Conservation (phyloP, 257 asterid species). For the Ophiorrhiza pumila region DNA sequence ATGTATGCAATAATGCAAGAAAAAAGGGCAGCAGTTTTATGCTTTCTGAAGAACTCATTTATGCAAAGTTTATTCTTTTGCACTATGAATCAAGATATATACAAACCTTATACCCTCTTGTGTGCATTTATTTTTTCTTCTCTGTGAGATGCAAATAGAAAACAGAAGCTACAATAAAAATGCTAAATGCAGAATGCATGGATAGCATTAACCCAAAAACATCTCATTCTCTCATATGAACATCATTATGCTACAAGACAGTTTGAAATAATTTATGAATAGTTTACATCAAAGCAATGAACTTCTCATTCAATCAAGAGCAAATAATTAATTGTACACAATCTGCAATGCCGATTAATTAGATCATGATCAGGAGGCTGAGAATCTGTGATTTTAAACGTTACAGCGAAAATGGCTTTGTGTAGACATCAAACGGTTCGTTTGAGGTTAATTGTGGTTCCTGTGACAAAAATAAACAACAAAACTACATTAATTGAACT, state of each 20-base stretch:
- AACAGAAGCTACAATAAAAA: no score
- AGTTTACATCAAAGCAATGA: slow-evolving; percentile 2
- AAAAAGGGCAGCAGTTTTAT: no score
- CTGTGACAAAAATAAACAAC: slow-evolving; percentile 35
- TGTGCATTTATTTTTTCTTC: no score
- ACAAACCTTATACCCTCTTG: no score
- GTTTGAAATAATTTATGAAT: neutral
- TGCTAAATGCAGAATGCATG: neutral
- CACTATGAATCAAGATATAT: no score
- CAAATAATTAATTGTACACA: slow-evolving; percentile 12
- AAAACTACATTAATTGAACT: neutral
- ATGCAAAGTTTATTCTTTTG: no score
- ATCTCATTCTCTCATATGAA: neutral
- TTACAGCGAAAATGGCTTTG: slow-evolving; percentile 72
- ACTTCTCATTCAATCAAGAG: slow-evolving; percentile 1
- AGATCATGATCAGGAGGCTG: neutral
- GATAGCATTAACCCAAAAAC: neutral
- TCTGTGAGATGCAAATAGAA: no score
- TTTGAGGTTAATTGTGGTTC: slow-evolving; percentile 76
- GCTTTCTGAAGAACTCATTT: no score
- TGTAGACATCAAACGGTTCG: slow-evolving; percentile 73
- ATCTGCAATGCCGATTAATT: neutral
- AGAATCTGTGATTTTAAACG: neutral
- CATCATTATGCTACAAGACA: neutral
- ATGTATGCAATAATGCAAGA: no score